phyloP scores from a whole-genome alignment of 2,329 filamentous ascomycete species.

The Colletotrichum gloeosporioides region DNA sequence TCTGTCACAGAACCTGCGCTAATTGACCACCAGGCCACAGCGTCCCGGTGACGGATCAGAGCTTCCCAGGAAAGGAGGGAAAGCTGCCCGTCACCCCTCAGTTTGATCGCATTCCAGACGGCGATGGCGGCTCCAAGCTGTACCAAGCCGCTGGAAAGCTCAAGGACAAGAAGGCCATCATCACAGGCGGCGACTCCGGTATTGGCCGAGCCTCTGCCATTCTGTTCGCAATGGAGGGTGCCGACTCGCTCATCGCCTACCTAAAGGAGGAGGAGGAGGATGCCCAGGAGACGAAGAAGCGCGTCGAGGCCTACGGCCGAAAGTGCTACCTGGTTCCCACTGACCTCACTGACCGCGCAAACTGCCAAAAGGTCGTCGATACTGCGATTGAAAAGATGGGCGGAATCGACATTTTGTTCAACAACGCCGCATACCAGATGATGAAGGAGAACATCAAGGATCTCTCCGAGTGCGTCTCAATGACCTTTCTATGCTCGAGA shows the following conservation, averaged over 20 bases:
- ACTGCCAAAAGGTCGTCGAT: slow-evolving; percentile 74
- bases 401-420: slow-evolving; percentile 74
- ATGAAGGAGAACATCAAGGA: slow-evolving; percentile 75
- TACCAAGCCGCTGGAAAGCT: slow-evolving; percentile 82
- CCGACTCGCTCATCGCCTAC: slow-evolving; percentile 75
- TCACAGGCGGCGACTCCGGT: slow-evolving; percentile 81
- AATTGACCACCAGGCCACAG: slow-evolving; percentile 34
- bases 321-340: slow-evolving; percentile 69
- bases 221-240: slow-evolving; percentile 82
- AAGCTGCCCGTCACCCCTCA: slow-evolving; percentile 62
- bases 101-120: slow-evolving; percentile 70
- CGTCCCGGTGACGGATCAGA: slow-evolving; percentile 44
- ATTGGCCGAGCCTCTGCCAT: slow-evolving; percentile 80
- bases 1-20: neutral
- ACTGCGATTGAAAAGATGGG: slow-evolving; percentile 70
- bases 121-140: slow-evolving; percentile 69
- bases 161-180: slow-evolving; percentile 75
- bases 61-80: slow-evolving; percentile 47
- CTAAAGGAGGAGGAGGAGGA: slow-evolving; percentile 78
- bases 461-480: slow-evolving; percentile 66
- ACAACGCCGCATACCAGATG: slow-evolving; percentile 75
- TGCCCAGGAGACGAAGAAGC: slow-evolving; percentile 74
- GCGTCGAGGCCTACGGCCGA: slow-evolving; percentile 70
- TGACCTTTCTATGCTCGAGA: neutral
- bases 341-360: slow-evolving; percentile 69